A percentile compares a stretch with the other conserved stretches of the same genome.
Evolutionary conservation across 179 eudicot species (phyloP).

Genomic region (Nepenthes alata): DNA sequence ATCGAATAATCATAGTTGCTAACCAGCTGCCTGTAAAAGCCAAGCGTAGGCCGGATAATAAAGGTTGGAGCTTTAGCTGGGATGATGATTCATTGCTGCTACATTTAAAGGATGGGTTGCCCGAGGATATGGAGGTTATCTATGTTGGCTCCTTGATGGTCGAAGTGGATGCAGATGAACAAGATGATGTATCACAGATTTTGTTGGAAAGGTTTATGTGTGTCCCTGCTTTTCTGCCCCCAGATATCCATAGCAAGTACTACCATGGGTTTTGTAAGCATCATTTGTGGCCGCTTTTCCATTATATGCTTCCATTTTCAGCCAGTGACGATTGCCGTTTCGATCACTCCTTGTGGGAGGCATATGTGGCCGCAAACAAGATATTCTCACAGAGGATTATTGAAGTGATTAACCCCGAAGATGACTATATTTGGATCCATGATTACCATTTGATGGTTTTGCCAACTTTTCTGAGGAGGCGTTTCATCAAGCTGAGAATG

Average conservation of each 20-base stretch:
- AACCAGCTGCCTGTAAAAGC: constrained; percentile 76
- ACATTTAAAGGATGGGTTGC: constrained; percentile 74
- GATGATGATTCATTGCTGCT: constrained; percentile 75
- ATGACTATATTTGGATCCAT: constrained; percentile 35
- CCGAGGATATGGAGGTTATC: constrained; percentile 67
- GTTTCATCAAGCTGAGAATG: constrained; percentile 26
- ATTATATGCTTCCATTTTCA: constrained; percentile 33
- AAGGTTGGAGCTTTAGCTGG: constrained; percentile 81
- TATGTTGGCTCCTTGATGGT: constrained; percentile 65
- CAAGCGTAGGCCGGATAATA: constrained; percentile 39
- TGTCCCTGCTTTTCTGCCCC: constrained; percentile 71
- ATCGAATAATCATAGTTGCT: constrained; percentile 68
- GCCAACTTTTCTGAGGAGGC: constrained; percentile 30
- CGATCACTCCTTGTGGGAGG: constrained; percentile 33
- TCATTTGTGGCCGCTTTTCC: constrained; percentile 39
- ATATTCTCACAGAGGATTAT: constrained; percentile 33
- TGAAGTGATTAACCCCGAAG: constrained; percentile 36
- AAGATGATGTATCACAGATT: constrained; percentile 68
- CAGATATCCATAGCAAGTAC: constrained; percentile 27
- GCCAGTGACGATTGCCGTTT: constrained; percentile 32
- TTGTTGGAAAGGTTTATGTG: constrained; percentile 67
- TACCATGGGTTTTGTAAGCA: constrained; percentile 39
- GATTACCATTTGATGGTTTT: constrained; percentile 39
- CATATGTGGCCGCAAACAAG: constrained; percentile 32
- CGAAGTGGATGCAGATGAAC: constrained; percentile 53